Evolutionary conservation across 225 moss, liverwort and hornwort species (phyloP).

Genomic region (Rhytidiadelphus loreus): DNA sequence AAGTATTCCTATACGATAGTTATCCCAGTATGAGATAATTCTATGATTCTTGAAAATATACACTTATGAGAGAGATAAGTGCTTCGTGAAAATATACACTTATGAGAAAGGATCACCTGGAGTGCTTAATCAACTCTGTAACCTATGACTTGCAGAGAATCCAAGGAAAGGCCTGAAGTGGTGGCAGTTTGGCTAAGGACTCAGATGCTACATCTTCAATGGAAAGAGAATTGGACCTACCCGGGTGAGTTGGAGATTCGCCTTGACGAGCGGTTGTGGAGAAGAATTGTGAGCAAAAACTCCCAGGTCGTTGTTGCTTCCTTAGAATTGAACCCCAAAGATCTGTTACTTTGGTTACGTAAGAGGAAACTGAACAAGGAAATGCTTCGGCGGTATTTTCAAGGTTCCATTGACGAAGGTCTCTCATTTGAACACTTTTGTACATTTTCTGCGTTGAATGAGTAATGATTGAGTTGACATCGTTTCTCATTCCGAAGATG

Average conservation of each 20-base stretch:
- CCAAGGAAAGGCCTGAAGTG: neutral
- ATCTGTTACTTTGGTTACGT: too few relatives aligned
- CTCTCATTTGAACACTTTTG: neutral
- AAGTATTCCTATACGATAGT: neutral
- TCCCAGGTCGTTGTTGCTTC: neutral
- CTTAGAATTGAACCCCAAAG: neutral
- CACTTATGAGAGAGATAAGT: neutral
- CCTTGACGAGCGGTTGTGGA: neutral
- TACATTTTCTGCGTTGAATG: neutral
- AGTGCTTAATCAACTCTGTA: neutral
- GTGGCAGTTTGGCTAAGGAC: conserved; percentile 1
- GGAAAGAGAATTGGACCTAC: neutral
- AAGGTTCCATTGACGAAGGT: neutral
- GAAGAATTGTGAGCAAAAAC: neutral
- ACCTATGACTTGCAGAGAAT: neutral
- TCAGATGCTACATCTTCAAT: neutral
- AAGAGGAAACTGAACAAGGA: neutral
- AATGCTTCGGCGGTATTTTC: neutral
- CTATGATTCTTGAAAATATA: neutral
- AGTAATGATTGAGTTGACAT: neutral
- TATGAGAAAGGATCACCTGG: neutral
- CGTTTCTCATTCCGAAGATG: neutral
- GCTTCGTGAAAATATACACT: neutral
- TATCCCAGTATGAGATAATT: neutral
- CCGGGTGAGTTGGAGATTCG: neutral